These are phyloP conservation scores for Emmonsia crescens DNA, from an alignment of 2,329 filamentous ascomycete genomes.

Conservation along the genomic window DNA sequence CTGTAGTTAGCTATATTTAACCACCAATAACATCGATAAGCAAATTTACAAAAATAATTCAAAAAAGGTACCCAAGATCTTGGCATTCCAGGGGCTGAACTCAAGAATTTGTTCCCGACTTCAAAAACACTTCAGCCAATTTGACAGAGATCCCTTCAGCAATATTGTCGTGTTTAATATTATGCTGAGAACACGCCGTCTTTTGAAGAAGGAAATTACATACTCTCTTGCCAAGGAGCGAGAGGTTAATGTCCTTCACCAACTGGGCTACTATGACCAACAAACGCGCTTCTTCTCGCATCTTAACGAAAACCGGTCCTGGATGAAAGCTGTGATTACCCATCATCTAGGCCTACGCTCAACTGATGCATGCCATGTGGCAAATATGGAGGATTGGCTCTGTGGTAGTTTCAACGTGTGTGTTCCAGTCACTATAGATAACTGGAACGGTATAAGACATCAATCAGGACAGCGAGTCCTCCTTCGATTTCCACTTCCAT, in stretches of 20 bases:
- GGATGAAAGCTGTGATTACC: conserved; percentile 19
- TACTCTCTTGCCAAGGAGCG: conserved; percentile 14
- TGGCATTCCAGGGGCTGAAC: too few species aligned
- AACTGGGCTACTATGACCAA: conserved; percentile 14
- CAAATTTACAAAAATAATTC: too few species aligned
- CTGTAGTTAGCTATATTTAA: too few species aligned
- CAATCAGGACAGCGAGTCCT: background rate
- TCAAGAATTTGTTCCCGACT: too few species aligned
- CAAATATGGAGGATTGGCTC: conserved; percentile 21
- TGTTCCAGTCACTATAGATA: conserved; percentile 10
- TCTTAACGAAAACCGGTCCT: conserved; percentile 11
- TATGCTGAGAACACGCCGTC: conserved; percentile 6
- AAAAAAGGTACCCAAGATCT: too few species aligned
- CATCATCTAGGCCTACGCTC: conserved; percentile 18
- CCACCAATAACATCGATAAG: too few species aligned
- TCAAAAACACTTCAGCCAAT: too few species aligned
- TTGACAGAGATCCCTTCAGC: background rate
- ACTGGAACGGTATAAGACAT: background rate
- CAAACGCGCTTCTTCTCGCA: conserved; percentile 15
- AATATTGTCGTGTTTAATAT: background rate
- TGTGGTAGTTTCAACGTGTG: conserved; percentile 29
- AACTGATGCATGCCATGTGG: conserved; percentile 11
- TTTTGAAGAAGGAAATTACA: conserved; percentile 16
- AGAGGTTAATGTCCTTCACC: conserved; percentile 18
- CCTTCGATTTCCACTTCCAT: background rate